Conservation (phyloP, 75 land plant genomes). For the Cunninghamia lanceolata region DNA sequence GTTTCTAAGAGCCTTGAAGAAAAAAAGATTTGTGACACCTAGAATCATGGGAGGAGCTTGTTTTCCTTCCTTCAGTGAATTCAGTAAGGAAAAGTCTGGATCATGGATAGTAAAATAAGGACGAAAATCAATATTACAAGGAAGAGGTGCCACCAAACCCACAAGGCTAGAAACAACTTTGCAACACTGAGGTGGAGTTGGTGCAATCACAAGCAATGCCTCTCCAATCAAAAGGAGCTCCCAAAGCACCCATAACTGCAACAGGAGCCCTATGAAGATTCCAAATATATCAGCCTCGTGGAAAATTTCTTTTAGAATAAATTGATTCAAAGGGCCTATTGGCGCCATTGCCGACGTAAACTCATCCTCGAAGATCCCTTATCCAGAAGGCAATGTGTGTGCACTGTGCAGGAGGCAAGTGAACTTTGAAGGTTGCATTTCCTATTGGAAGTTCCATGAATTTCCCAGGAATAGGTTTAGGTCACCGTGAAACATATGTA, state of each 20-base stretch:
- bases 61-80: too few relatives aligned
- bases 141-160: too few relatives aligned
- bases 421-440: conserved; percentile 56
- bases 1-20: conserved; percentile 76
- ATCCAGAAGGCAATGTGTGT: conserved; percentile 56
- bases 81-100: conserved; percentile 72
- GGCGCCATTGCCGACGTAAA: conserved; percentile 74
- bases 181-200: too few relatives aligned
- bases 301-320: conserved; percentile 86
- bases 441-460: too few relatives aligned
- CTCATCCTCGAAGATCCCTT: conserved; percentile 55
- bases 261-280: conserved; percentile 67
- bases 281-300: conserved; percentile 92
- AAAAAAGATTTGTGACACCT: conserved; percentile 96
- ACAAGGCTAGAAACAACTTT: too few relatives aligned
- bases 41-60: too few relatives aligned
- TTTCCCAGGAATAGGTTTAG: too few relatives aligned
- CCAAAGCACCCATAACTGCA: conserved; percentile 96
- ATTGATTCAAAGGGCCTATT: conserved; percentile 57
- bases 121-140: conserved; percentile 83
- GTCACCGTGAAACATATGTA: too few relatives aligned
- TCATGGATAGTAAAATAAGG: conserved; percentile 99
- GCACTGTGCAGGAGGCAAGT: conserved; percentile 85
- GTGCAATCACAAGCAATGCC: too few relatives aligned
- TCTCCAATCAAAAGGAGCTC: conserved; percentile 90